Evolutionary conservation across 495 filamentous ascomycete species (phyloP), one percentile per base, ranked within the genome.

Genomic region (Gamarada debralockiae): DNA sequence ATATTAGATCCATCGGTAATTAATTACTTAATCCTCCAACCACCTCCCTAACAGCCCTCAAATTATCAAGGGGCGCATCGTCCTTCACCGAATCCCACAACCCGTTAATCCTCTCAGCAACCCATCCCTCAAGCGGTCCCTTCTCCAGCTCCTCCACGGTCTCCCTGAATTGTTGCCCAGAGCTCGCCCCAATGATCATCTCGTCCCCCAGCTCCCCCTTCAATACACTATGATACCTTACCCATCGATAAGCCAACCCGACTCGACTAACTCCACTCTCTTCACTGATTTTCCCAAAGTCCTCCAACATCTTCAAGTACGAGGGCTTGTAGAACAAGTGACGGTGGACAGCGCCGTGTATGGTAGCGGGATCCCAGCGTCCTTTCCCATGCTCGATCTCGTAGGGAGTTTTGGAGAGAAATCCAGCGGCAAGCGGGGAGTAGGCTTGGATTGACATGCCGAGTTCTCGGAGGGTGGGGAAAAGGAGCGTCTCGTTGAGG

Each of bases 211-310:
- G 18, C 24, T 75, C 72, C 0, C 65, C 68, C 0, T 65, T 69
- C 22, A 84, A 55, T 7, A 52, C 60, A 0, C 73, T 76, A 52
- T 83, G 67, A 57, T 78, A 76, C 22, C 68, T 63, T 3, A 79
- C 59, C 80, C 81, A 83, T 17, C 79, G 65, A 54, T 77, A 72
- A 13, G 76, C 76, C 23, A 83, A 60, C 48, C 77, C 74, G 4
- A 70, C 67, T 53, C 75, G 72, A 27, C 64, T 41, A 14, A 71
- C 52, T 0, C 76, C 77, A 14, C 62, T 58, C 21, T 67, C 60
- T 43, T 61, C 55, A 0, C 71, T 60, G 22, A 77, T 73, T 1
- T 58, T 48, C 10, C 64, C 69, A 75, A 76, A 81, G 17, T 68
- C 50, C 7, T 57, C 58, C 13, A 81, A 62, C 27, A 67, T 72